Percentiles rank a stretch among this genome's conserved stretches.
Evolutionary conservation across 768 basidiomycete genomes (phyloP).

Genomic region (Chalciporus chontae): DNA sequence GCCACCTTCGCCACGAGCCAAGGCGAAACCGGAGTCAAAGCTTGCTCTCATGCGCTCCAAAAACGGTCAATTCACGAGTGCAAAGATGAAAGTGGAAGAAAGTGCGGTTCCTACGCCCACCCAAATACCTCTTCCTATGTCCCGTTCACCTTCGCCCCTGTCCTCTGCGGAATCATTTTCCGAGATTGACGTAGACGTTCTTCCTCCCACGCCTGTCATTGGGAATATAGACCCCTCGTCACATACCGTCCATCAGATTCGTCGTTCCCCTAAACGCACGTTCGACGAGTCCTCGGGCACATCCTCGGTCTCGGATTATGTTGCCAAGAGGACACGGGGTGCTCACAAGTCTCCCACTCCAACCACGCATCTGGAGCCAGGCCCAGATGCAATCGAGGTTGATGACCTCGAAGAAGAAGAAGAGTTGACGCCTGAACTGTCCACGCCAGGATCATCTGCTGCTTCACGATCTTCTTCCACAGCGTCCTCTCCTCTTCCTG

Average conservation of each 20-base stretch:
- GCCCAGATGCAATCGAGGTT: constrained; percentile 19
- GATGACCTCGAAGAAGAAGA: constrained; percentile 29
- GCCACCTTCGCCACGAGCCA: constrained; percentile 30
- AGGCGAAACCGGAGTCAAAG: constrained; percentile 23
- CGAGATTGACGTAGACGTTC: constrained; percentile 27
- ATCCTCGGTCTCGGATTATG: constrained; percentile 33
- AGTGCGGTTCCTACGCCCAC: constrained; percentile 22
- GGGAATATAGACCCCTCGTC: constrained; percentile 8
- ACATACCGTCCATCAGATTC: constrained; percentile 30
- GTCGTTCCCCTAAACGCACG: constrained; percentile 55
- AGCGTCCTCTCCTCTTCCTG: constrained; percentile 35
- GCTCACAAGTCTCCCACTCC: constrained; percentile 23
- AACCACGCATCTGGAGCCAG: constrained; percentile 9
- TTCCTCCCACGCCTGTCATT: constrained; percentile 26
- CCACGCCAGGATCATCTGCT: constrained; percentile 33
- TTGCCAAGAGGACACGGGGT: constrained; percentile 35
- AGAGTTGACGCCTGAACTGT: constrained; percentile 41
- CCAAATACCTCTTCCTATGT: constrained; percentile 37
- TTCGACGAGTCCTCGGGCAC: constrained; percentile 55
- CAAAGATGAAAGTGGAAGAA: constrained; percentile 23
- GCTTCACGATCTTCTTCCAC: constrained; percentile 32
- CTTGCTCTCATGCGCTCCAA: constrained; percentile 13
- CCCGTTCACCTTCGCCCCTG: constrained; percentile 36
- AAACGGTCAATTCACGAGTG: constrained; percentile 22
- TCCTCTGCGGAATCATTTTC: constrained; percentile 23